Conservation (phyloP, 352 stramenopile genomes). For the Albugo laibachii region DNA sequence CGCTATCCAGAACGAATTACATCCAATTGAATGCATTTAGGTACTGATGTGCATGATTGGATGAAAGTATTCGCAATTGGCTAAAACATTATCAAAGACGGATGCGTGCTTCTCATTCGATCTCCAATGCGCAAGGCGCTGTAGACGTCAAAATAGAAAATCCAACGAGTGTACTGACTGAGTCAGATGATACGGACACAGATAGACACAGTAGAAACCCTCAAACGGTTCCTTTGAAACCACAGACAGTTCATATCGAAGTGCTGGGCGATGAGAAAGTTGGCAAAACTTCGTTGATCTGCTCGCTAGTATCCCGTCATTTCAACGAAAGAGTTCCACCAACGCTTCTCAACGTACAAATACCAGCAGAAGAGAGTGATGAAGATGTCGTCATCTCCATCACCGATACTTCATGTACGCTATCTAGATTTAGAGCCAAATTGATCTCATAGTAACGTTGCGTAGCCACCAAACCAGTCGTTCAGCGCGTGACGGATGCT, state of each 20-base stretch:
- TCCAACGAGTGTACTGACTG: no score
- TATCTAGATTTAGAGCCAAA: neutral
- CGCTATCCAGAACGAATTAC: no score
- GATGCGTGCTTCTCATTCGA: no score
- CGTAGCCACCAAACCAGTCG: slow-evolving; percentile 19
- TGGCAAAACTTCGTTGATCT: slow-evolving; percentile 84
- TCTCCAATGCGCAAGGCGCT: no score
- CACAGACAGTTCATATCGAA: slow-evolving; percentile 73
- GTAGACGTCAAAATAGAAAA: no score
- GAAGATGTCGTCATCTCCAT: slow-evolving; percentile 82
- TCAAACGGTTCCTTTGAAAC: slow-evolving; percentile 16
- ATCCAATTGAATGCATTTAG: no score
- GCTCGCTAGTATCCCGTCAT: slow-evolving; percentile 71
- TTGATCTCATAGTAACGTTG: slow-evolving; percentile 1
- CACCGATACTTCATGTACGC: slow-evolving; percentile 70
- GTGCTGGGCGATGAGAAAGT: slow-evolving; percentile 80
- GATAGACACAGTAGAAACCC: no score
- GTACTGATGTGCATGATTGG: no score
- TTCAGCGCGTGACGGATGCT: slow-evolving; percentile 60
- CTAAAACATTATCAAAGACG: no score
- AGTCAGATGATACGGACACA: no score
- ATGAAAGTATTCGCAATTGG: no score
- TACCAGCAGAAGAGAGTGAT: slow-evolving; percentile 74
- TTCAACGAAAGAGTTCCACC: slow-evolving; percentile 76
- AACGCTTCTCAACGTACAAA: slow-evolving; percentile 76